Evolutionary conservation across 1,284 basidiomycete species (phyloP).

Genomic region (Xanthoconium separans): DNA sequence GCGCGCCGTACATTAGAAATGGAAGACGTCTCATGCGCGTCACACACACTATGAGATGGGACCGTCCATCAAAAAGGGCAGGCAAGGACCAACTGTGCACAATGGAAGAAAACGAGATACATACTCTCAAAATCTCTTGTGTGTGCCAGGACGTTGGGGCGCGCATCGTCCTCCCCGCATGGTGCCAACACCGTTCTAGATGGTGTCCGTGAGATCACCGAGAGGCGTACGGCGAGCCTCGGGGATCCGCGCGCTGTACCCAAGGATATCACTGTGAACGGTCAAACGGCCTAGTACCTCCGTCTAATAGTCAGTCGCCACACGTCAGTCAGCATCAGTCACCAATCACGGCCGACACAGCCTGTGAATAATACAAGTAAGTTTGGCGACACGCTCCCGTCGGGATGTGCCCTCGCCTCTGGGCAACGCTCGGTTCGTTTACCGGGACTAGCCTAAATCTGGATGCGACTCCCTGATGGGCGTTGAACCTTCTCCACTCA

Average conservation of each 20-base stretch:
- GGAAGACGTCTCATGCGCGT: slow-evolving; percentile 21
- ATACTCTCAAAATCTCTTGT: slow-evolving; percentile 3
- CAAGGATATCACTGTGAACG: slow-evolving; percentile 10
- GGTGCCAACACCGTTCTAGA: slow-evolving; percentile 6
- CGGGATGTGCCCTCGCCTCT: slow-evolving; percentile 16
- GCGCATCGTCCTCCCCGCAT: slow-evolving; percentile 2
- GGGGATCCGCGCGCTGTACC: slow-evolving; percentile 5
- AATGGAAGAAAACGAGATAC: not conserved
- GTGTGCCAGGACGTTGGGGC: slow-evolving; percentile 1
- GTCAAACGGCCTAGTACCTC: slow-evolving; percentile 5
- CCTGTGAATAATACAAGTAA: slow-evolving; percentile 3
- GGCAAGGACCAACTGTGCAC: slow-evolving; percentile 5
- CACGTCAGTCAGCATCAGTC: slow-evolving; percentile 24
- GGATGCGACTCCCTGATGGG: slow-evolving; percentile 24
- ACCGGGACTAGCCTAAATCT: slow-evolving; percentile 23
- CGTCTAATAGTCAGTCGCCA: slow-evolving; percentile 11
- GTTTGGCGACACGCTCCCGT: slow-evolving; percentile 20
- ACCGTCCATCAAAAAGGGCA: slow-evolving; percentile 16
- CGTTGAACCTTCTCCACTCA: slow-evolving; percentile 15
- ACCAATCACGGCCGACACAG: slow-evolving; percentile 16
- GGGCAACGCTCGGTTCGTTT: slow-evolving; percentile 11
- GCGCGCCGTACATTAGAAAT: slow-evolving; percentile 20
- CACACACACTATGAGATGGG: slow-evolving; percentile 8
- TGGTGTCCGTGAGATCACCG: slow-evolving; percentile 8
- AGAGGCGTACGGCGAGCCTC: slow-evolving; percentile 3